phyloP scores from a whole-genome alignment of 768 basidiomycete genomes.

The Lentinula sp. region DNA sequence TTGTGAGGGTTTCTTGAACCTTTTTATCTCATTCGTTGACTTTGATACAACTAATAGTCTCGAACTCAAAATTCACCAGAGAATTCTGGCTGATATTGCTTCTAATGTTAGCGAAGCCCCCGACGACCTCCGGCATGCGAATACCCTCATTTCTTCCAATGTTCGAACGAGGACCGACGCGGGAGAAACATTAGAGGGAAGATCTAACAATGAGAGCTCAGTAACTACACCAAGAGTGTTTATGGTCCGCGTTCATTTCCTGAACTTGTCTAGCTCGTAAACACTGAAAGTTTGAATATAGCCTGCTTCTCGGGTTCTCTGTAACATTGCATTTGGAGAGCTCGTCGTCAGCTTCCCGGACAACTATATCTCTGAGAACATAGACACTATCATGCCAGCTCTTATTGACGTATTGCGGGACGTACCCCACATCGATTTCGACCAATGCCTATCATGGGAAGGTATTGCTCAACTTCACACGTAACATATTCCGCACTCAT shows the following conservation, averaged over 20 bases:
- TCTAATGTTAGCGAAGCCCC: constrained; percentile 42
- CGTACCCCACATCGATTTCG: constrained; percentile 72
- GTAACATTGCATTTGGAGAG: constrained; percentile 81
- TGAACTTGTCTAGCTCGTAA: neutral
- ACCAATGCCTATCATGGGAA: constrained; percentile 72
- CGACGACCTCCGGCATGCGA: constrained; percentile 40
- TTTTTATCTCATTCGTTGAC: neutral
- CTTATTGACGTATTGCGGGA: constrained; percentile 67
- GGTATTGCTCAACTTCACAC: constrained; percentile 32
- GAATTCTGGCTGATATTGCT: constrained; percentile 71
- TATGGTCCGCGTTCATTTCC: constrained; percentile 43
- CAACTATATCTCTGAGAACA: constrained; percentile 40
- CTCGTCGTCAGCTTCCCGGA: constrained; percentile 62
- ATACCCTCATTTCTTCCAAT: constrained; percentile 56
- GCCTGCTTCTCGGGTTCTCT: constrained; percentile 69
- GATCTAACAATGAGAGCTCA: constrained; percentile 14
- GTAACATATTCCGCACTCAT: too few relatives aligned
- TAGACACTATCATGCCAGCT: constrained; percentile 47
- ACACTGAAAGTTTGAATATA: constrained; percentile 19
- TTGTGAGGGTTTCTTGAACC: constrained; percentile 28
- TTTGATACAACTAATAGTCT: constrained; percentile 35
- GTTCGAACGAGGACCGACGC: constrained; percentile 37
- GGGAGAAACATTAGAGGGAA: constrained; percentile 15
- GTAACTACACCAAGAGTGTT: constrained; percentile 28
- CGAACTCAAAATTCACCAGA: constrained; percentile 73